Evolutionary conservation across 2,329 filamentous ascomycete genomes (phyloP), one percentile per base, ranked within the genome.

Genomic region (Talaromyces sp.): DNA sequence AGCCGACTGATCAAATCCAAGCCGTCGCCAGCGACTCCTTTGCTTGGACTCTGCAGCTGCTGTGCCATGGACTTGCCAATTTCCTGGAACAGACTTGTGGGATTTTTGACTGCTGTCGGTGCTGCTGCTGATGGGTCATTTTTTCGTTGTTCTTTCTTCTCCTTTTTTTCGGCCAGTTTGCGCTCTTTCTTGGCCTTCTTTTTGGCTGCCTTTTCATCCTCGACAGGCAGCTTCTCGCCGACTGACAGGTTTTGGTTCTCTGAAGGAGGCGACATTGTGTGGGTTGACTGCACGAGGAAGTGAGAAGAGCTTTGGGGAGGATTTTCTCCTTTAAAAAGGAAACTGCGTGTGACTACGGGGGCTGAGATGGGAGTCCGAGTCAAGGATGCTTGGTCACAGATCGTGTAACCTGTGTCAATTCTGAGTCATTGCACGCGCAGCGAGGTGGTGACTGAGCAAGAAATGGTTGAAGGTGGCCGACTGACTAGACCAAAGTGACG

Each of bases 151-250:
- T 53, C 50, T 53, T 31, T 30, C 18, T 53, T 27, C 30, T 31
- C n/a, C 28, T 53, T 53, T 23, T 53, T 53, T 8, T 53, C 50
- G 9, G 50, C 50, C 5, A 53, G 16, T 18, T 53, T 53, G 27
- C 50, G 50, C 28, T 53, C 50, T 23, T 53, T 53, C 28, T 53
- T 53, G 27, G 50, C 50, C 50, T 53, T 53, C 50, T 53, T 53
- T 31, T 12, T 53, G 50, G 50, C 50, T 30, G 50, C 50, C 28
- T 53, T 53, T n/a, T 31, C 50, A 16, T 53, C 23, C 23, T 23
- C 50, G 28, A 12, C 50, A 53, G 50, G 9, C 12, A 31, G 50
- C 10, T 53, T 53, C 9, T 47, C 44, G 4, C 10, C 44, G 8
- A 14, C 18, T 18, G 44, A 3, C 42, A 23, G 23, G n/a, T 12